Evolutionary conservation across 192 early-diverging fungal genomes (phyloP), one percentile per base, ranked within the genome.

Genomic region (Spinellus fusiger): DNA sequence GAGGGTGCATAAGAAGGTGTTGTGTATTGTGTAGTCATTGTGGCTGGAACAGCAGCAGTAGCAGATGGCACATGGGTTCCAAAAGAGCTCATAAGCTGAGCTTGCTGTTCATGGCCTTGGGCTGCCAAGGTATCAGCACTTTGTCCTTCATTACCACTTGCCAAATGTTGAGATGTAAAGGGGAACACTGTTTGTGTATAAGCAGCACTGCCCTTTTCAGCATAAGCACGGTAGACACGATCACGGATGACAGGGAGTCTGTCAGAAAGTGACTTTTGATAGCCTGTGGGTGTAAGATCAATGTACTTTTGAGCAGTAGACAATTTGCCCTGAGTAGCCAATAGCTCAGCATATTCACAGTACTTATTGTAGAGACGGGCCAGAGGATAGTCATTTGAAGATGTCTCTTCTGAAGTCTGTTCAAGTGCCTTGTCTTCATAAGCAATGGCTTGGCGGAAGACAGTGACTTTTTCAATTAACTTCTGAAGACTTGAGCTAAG

Each of bases 361-460:
- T 94, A 97, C 44, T 83, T 80, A 59, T 90, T 82, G 64, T 96
- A 98, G 31, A 99, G 76, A 29, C 73, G 70, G 7, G 56, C 68
- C 26, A 71, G 56, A 46, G 52, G 49, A 33, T 54, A 65, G 5
- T 48, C 10, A 9, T 28, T 47, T 0, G 69, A 38, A 9, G 23
- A 23, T 49, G 64, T 37, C 54, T 69, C 61, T 54, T 75, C 70
- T 62, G 70, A 58, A 27, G 75, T 62, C n/a, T 49, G 22, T 28
- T 65, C 47, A 29, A 92, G 63, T 13, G 86, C 83, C 12, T 86
- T 69, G 62, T 99, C 96, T 29, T 92, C 84, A 73, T 86, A 99
- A 49, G 88, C 84, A 49, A 98, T 90, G 0, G 94, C 97, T 49
- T 89, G 87, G 29, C 93, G 86, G 80, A 98, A 96, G 28, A 99